Evolutionary conservation across 768 basidiomycete species (phyloP).

Genomic region (Kwoniella sp.): DNA sequence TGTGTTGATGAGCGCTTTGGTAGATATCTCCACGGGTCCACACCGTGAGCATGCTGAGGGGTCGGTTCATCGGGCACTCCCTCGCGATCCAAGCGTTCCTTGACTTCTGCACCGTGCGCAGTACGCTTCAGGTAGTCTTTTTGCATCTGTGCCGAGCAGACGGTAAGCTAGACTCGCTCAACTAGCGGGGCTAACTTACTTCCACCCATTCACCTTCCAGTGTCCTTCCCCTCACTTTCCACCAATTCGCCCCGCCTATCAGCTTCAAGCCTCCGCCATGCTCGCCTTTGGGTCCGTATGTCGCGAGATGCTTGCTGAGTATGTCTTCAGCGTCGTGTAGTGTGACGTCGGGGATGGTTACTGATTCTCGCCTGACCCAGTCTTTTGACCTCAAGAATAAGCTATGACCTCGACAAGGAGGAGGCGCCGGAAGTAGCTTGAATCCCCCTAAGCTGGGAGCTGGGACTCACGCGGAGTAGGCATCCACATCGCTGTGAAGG

Average conservation of each 20-base stretch:
- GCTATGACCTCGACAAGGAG: background rate
- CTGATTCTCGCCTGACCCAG: conserved; percentile 46
- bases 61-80: background rate
- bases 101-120: too few species aligned
- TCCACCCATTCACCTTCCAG: conserved; percentile 52
- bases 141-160: conserved; percentile 41
- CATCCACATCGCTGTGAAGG: conserved; percentile 47
- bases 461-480: conserved; percentile 37
- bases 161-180: background rate
- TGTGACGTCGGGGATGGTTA: conserved; percentile 36
- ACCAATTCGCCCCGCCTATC: conserved; percentile 50
- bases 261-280: conserved; percentile 35
- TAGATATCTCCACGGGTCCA: conserved; percentile 15
- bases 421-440: background rate
- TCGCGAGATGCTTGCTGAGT: conserved; percentile 39
- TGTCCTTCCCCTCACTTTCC: conserved; percentile 44
- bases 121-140: conserved; percentile 44
- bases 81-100: too few species aligned
- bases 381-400: conserved; percentile 10
- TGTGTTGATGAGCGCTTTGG: conserved; percentile 24
- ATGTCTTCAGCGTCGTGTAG: conserved; percentile 43
- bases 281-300: conserved; percentile 37
- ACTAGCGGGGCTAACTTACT: conserved; percentile 20
- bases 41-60: conserved; percentile 2
- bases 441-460: background rate